These are phyloP conservation scores for Russula emetica DNA, from an alignment of 768 basidiomycete species.

Conservation along the genomic window DNA sequence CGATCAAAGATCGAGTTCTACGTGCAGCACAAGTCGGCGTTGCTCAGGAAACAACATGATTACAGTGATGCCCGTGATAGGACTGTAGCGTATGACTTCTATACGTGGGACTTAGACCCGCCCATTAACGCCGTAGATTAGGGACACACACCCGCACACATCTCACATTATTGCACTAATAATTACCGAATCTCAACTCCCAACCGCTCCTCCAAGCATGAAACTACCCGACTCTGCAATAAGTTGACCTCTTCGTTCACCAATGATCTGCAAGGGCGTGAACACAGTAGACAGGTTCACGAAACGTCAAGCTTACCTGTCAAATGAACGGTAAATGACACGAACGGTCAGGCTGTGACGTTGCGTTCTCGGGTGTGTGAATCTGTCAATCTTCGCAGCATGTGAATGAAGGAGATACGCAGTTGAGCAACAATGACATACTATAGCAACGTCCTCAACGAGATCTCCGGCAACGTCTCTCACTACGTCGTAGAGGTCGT, in stretches of 20 bases:
- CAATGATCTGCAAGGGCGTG: constrained; percentile 54
- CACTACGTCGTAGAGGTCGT: constrained; percentile 95
- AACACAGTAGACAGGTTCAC: neutral
- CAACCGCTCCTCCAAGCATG: constrained; percentile 54
- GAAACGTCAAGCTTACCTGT: constrained; percentile 51
- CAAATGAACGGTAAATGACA: constrained; percentile 95
- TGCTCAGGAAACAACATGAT: constrained; percentile 59
- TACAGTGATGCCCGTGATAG: constrained; percentile 6
- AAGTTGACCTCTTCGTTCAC: constrained; percentile 85
- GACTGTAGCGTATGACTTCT: constrained; percentile 13
- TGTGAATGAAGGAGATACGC: constrained; percentile 11
- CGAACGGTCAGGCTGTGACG: constrained; percentile 81
- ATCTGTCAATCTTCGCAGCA: constrained; percentile 75
- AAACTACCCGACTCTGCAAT: constrained; percentile 62
- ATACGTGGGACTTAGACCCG: constrained; percentile 18
- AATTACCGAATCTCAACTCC: constrained; percentile 85
- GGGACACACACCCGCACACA: constrained; percentile 31
- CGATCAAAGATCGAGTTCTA: constrained; percentile 89
- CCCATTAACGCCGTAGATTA: constrained; percentile 31
- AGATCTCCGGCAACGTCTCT: constrained; percentile 89
- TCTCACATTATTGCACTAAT: constrained; percentile 36
- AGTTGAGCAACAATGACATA: constrained; percentile 35
- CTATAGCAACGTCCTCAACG: constrained; percentile 86
- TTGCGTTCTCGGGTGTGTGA: constrained; percentile 82
- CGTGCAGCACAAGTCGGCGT: constrained; percentile 97